These are phyloP conservation scores for Picea abies DNA, from an alignment of 83 land plant species.

Conservation along the genomic window DNA sequence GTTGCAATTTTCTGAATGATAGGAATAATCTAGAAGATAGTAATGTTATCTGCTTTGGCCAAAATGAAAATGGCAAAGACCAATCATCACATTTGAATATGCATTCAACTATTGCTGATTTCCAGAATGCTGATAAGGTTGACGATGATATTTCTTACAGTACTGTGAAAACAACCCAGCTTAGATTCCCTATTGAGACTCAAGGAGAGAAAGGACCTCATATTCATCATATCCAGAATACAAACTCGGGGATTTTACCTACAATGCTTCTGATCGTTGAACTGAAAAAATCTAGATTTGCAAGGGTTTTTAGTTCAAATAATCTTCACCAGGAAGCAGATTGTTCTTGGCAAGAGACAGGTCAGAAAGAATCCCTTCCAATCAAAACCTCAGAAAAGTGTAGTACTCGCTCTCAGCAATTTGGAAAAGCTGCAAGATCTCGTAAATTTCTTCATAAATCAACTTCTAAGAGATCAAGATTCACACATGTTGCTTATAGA, in stretches of 20 bases:
- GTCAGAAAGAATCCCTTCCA: background rate
- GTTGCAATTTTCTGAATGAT: background rate
- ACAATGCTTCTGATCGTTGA: background rate
- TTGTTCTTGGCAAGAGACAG: background rate
- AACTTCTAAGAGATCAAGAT: background rate
- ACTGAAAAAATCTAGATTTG: conserved; percentile 15
- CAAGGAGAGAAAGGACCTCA: background rate
- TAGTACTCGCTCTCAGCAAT: no score
- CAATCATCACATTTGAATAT: background rate
- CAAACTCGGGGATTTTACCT: conserved; percentile 1
- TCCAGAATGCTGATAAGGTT: background rate
- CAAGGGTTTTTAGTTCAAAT: background rate
- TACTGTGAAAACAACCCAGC: background rate
- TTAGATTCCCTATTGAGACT: background rate
- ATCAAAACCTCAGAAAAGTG: no score
- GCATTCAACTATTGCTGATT: background rate
- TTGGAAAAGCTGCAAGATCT: background rate
- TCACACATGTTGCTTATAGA: conserved; percentile 17
- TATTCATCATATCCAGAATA: background rate
- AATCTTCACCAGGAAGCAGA: background rate
- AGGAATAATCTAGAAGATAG: background rate
- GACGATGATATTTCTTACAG: background rate
- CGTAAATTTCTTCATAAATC: background rate
- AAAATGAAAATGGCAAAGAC: background rate
- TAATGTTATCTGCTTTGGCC: background rate